Base-by-base conservation (phyloP, 108 stramenopile genomes). In the Ochromonas danica region DNA sequence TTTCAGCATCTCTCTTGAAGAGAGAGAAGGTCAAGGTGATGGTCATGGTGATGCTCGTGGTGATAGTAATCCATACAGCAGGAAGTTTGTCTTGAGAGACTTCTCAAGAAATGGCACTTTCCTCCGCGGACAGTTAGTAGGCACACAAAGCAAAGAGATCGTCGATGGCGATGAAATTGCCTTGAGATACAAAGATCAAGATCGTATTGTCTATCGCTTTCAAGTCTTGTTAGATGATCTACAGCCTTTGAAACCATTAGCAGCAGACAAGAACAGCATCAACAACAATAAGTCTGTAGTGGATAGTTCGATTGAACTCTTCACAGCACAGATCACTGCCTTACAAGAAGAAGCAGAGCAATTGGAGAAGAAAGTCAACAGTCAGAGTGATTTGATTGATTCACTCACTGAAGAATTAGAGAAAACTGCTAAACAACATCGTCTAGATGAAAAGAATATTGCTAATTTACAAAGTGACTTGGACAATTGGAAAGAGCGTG, bases 21-120 rank as follows among this genome's bases (percentile, higher is more conserved):
- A n/a, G n/a, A n/a, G n/a, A n/a, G n/a, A n/a, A n/a, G n/a, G n/a
- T n/a, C n/a, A n/a, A n/a, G 22, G 22, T 14, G 22, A 51, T 14
- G 22, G 6, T 14, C 6, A 51, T 51, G 22, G 22, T 51, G 45
- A 51, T 51, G 45, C 45, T 14, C n/a, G n/a, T n/a, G 22, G 22
- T 22, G 63, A 67, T 25, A 35, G 10, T 36, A 36, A 67, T 35
- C 3, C 3, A 67, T 6, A 6, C 3, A 57, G 17, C 17, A 22
- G 10, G 17, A 22, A 28, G 10, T 67, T 14, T 36, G 6, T 35
- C 3, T 35, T 67, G 10, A 35, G 10, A 28, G 63, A 67, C 31
- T 36, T 14, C 25, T 67, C 63, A 14, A 28, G 31, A 28, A 67
- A 67, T 67, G 63, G 63, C 25, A 67, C 63, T 35, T 67, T 67